phyloP scores from a whole-genome alignment of 257 asterid genomes.

The Nemophila menziesii region DNA sequence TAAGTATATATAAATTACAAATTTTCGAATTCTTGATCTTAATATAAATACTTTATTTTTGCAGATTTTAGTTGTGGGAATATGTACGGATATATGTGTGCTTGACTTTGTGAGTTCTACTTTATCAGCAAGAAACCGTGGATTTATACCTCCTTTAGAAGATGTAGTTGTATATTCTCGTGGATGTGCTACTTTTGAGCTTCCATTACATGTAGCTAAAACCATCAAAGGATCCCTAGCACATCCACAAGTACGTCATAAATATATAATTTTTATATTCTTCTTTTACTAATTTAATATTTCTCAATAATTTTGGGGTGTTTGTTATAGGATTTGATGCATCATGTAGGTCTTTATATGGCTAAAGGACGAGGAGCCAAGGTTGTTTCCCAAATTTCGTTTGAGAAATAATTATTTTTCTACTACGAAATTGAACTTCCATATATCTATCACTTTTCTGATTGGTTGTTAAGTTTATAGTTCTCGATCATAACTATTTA shows the following conservation, averaged over 20 bases:
- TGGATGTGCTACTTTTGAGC: conserved; percentile 82
- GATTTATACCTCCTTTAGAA: conserved; percentile 50
- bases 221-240: conserved; percentile 58
- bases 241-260: conserved; percentile 73
- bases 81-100: conserved; percentile 86
- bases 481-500: too few species aligned
- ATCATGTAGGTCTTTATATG: conserved; percentile 73
- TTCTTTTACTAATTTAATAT: not conserved
- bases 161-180: conserved; percentile 70
- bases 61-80: conserved; percentile 73
- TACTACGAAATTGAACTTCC: too few species aligned
- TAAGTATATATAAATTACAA: conserved; percentile 29
- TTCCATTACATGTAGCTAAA: conserved; percentile 49
- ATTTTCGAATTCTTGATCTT: not conserved
- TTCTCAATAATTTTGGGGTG: conserved; percentile 7
- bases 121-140: conserved; percentile 69
- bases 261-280: too few species aligned
- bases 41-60: conserved; percentile 5
- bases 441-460: too few species aligned
- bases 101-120: conserved; percentile 74
- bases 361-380: conserved; percentile 87
- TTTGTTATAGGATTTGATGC: conserved; percentile 52
- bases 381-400: conserved; percentile 50
- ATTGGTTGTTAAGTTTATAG: too few species aligned
- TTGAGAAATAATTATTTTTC: conserved; percentile 16